Evolutionary conservation across 352 stramenopile species (phyloP).

Genomic region (Phytophthora hybrid): DNA sequence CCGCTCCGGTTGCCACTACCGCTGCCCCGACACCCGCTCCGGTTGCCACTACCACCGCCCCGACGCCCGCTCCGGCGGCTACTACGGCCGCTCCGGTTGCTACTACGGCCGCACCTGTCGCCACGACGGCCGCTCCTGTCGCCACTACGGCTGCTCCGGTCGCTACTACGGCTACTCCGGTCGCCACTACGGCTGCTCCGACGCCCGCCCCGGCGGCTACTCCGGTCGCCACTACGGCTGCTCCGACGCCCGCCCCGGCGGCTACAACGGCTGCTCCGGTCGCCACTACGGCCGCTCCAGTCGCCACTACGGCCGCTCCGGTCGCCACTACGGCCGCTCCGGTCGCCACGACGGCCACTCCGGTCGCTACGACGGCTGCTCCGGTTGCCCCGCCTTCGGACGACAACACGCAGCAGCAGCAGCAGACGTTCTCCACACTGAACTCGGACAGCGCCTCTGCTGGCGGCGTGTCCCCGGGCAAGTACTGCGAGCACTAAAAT

Average conservation of each 20-base stretch:
- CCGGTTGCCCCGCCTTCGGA: conserved; percentile 8
- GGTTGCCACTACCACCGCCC: no score
- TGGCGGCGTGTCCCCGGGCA: conserved; percentile 19
- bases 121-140: background rate
- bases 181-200: background rate
- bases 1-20: no score
- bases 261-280: conserved; percentile 1
- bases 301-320: conserved; percentile 21
- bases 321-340: conserved; percentile 18
- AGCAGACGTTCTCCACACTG: conserved; percentile 27
- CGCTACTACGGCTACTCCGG: conserved; percentile 2
- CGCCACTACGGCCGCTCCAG: background rate
- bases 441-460: conserved; percentile 19
- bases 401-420: conserved; percentile 23
- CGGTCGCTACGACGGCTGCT: conserved; percentile 15
- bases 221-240: conserved; percentile 7
- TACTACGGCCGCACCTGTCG: no score
- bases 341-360: background rate
- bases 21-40: no score
- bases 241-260: no score
- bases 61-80: no score
- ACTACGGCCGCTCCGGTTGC: no score
- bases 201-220: conserved; percentile 12
- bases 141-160: conserved; percentile 6
- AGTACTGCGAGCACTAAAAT: conserved; percentile 27